A percentile compares a stretch with the other conserved stretches of the same genome.
Evolutionary conservation across 352 stramenopile species (phyloP).

Genomic region (Thalassiosira sp.): DNA sequence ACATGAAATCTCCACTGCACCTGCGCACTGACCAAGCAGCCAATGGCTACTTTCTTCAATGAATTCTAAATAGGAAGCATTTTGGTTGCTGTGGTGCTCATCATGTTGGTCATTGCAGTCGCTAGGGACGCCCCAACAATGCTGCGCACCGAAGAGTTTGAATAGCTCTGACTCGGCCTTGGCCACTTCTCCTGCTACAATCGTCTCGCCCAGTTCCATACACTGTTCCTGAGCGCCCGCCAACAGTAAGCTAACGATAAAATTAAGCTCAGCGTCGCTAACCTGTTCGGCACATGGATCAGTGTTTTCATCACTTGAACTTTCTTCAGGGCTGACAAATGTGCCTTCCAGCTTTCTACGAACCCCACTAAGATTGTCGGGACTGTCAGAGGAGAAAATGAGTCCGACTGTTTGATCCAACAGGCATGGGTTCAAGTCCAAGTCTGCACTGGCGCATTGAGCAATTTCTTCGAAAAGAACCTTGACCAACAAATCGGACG

Average conservation of each 20-base stretch:
- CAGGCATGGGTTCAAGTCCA: conserved; percentile 38
- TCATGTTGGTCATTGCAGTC: conserved; percentile 18
- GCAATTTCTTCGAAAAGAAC: conserved; percentile 45
- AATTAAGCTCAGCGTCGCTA: conserved; percentile 31
- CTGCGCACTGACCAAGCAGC: conserved; percentile 38
- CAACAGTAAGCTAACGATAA: conserved; percentile 29
- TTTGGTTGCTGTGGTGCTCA: conserved; percentile 4
- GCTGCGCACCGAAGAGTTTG: conserved; percentile 40
- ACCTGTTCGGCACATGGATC: conserved; percentile 12
- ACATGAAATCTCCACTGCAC: conserved; percentile 22
- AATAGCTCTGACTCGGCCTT: conserved; percentile 19
- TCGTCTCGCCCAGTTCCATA: conserved; percentile 18
- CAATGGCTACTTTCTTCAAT: conserved; percentile 17
- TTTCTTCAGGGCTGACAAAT: background rate
- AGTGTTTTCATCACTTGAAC: background rate
- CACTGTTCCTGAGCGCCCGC: conserved; percentile 36
- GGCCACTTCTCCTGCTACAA: conserved; percentile 19
- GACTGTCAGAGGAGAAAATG: conserved; percentile 14
- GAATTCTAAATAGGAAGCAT: conserved; percentile 30
- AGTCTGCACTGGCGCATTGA: conserved; percentile 29
- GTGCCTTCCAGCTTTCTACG: conserved; percentile 24
- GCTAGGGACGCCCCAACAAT: conserved; percentile 31
- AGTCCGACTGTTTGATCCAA: conserved; percentile 34
- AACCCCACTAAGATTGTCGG: conserved; percentile 13
- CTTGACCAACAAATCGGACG: conserved; percentile 21